These are phyloP conservation scores for Cichorium intybus DNA, from an alignment of 140 eudicot species.

Conservation along the genomic window DNA sequence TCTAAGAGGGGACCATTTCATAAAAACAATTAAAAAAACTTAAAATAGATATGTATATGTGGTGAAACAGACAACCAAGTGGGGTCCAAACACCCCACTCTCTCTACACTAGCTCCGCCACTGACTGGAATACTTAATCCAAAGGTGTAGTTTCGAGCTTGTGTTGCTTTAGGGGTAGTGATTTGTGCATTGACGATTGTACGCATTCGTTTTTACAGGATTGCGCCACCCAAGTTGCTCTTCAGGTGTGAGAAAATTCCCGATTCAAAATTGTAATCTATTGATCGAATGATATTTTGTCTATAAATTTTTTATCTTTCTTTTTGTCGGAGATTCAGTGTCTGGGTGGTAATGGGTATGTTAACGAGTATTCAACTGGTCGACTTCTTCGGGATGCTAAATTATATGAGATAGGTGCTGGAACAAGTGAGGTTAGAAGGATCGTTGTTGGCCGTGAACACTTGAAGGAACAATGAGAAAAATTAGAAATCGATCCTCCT, in stretches of 20 bases:
- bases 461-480: conserved; percentile 59
- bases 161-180: neutral
- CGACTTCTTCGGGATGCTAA: conserved; percentile 92
- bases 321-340: conserved; percentile 83
- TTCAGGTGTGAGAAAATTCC: conserved; percentile 54
- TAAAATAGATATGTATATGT: too few species aligned
- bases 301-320: neutral
- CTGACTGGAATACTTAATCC: conserved; percentile 66
- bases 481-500: too few species aligned
- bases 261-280: neutral
- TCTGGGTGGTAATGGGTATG: conserved; percentile 94
- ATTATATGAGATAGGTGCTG: conserved; percentile 93
- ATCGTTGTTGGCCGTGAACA: conserved; percentile 80
- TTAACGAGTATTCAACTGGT: conserved; percentile 92
- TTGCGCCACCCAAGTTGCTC: conserved; percentile 98
- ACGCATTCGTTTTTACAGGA: conserved; percentile 44
- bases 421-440: conserved; percentile 94
- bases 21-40: too few species aligned
- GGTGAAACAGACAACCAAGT: too few species aligned
- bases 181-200: neutral
- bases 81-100: too few species aligned
- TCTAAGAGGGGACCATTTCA: too few species aligned
- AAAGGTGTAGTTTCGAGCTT: conserved; percentile 47
- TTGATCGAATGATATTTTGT: neutral
- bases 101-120: too few species aligned